phyloP scores from a whole-genome alignment of 768 basidiomycete genomes.

The Russula foetens region DNA sequence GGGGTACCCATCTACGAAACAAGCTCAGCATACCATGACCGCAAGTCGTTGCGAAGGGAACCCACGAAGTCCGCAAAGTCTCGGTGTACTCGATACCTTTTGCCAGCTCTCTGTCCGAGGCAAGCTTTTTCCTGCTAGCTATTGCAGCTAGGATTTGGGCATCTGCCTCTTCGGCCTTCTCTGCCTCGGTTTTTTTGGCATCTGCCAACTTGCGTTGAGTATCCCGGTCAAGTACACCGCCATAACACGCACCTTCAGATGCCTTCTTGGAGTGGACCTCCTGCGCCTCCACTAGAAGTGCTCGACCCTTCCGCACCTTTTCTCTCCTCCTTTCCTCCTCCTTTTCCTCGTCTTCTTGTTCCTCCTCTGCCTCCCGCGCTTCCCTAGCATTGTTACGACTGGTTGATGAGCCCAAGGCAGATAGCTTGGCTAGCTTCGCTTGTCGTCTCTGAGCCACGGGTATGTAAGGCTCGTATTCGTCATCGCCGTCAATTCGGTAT shows the following conservation, averaged over 20 bases:
- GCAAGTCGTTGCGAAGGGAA: conserved; percentile 15
- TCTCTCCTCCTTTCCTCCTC: conserved; percentile 75
- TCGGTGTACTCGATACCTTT: conserved; percentile 90
- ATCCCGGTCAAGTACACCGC: neutral
- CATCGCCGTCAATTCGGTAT: conserved; percentile 52
- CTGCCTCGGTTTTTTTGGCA: conserved; percentile 78
- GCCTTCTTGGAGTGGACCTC: conserved; percentile 85
- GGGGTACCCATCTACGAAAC: conserved; percentile 74
- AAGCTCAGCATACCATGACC: neutral
- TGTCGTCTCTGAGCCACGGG: conserved; percentile 80
- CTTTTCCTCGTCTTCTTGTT: conserved; percentile 61
- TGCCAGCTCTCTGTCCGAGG: conserved; percentile 88
- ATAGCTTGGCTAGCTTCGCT: conserved; percentile 69
- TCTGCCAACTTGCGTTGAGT: conserved; percentile 35
- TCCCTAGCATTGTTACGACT: conserved; percentile 42
- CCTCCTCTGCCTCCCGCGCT: conserved; percentile 49
- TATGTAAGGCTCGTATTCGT: conserved; percentile 76
- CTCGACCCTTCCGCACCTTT: conserved; percentile 74
- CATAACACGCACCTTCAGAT: conserved; percentile 51
- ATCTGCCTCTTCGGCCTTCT: conserved; percentile 83
- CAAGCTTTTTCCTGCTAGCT: conserved; percentile 82
- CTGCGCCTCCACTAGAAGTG: conserved; percentile 86
- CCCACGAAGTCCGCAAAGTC: conserved; percentile 72
- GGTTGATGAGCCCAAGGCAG: conserved; percentile 48
- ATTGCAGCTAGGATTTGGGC: conserved; percentile 89